Conservation (phyloP, 805 yeast genomes). For the Soucietia sequanensis region DNA sequence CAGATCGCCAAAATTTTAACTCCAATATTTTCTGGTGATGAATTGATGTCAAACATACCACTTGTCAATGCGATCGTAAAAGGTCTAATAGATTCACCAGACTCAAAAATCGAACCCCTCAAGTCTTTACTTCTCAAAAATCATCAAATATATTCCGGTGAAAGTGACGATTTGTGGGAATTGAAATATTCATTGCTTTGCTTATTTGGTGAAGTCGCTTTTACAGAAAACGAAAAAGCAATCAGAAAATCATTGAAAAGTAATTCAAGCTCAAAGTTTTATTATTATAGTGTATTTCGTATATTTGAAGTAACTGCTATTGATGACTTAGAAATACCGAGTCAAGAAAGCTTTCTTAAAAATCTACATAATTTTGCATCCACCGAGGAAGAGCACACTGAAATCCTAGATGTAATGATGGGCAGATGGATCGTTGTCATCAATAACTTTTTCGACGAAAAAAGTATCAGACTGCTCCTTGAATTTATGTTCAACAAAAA, state of each 20-base stretch:
- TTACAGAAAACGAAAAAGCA: neutral
- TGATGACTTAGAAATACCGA: no score
- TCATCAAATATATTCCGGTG: conserved; percentile 14
- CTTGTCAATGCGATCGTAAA: conserved; percentile 20
- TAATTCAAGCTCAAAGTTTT: conserved; percentile 11
- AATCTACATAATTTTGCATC: no score
- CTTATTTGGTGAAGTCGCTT: conserved; percentile 37
- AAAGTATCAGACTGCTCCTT: conserved; percentile 27
- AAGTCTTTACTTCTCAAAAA: conserved; percentile 8
- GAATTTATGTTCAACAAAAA: conserved; percentile 25
- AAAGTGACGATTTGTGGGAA: conserved; percentile 37
- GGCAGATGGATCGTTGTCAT: conserved; percentile 60
- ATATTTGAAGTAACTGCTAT: conserved; percentile 42
- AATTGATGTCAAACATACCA: conserved; percentile 7
- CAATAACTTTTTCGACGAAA: conserved; percentile 29
- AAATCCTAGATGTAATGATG: no score
- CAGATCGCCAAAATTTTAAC: conserved; percentile 30
- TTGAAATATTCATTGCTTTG: conserved; percentile 47
- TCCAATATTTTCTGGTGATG: conserved; percentile 1
- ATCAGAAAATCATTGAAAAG: conserved; percentile 3
- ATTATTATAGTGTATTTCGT: conserved; percentile 46
- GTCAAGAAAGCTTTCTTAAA: no score
- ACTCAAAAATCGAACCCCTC: conserved; percentile 14
- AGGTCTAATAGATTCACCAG: conserved; percentile 41
- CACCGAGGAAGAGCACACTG: no score